Base-by-base conservation (phyloP, 1,284 basidiomycete genomes). In the Lignosus rhinocerotis region DNA sequence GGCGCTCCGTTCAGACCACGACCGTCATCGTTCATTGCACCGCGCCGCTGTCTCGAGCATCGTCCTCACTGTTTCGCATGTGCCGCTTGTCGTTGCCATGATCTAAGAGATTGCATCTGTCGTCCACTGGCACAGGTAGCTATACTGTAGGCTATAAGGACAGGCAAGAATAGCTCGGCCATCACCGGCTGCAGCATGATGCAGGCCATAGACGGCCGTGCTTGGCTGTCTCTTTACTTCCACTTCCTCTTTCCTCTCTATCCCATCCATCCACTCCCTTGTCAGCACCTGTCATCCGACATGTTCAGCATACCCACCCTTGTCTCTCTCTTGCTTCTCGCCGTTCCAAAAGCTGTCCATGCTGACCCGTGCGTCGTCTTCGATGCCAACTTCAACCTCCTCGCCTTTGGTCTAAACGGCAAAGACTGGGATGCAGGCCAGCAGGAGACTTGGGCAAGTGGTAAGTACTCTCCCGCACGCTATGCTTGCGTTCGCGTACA, bases 351-450 rank as follows among this genome's bases (percentile, higher is more conserved):
- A 19, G 56, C 72, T 17, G 81, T 78, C 55, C 73, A 69, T 49
- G 75, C 83, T 1, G 73, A 73, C 8, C 80, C 87, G 14, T 92
- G 90, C 67, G 74, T 90, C 33, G 79, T 85, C 16, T 90, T 92
- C 66, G 89, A 92, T 67, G 67, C 76, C 25, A 76, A 76, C 65
- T 90, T 86, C 81, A 89, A 92, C 67, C 78, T 92, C 51, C 79
- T 87, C 50, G 87, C 84, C 34, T 88, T 92, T 66, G 88, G 86
- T 53, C 81, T 90, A 61, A 78, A 83, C 59, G 87, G 85, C 60
- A 90, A 90, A 69, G 90, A 92, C 70, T 91, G 84, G 75, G 83
- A 80, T 65, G 86, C 87, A 58, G 87, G 89, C 30, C 76, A 82
- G 2, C 82, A 87, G 69, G 78, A 79, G 65, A 75, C 78, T 2